phyloP scores from a whole-genome alignment of 257 asterid genomes.

The Knoxia roxburghii region DNA sequence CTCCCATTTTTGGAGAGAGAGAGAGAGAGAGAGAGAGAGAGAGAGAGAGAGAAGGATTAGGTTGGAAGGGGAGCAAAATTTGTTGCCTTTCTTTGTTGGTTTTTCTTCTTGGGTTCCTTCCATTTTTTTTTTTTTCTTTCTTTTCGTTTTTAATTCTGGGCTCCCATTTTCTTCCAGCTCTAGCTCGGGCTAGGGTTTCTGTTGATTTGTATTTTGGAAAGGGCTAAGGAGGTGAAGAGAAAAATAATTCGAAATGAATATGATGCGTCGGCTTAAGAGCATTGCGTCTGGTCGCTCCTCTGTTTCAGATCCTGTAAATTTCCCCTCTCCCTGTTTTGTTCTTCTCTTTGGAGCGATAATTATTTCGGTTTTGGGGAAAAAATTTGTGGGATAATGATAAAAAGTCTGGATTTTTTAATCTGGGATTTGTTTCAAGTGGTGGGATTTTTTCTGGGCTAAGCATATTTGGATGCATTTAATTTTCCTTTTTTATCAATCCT shows the following conservation, averaged over 20 bases:
- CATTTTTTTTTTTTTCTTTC: neutral
- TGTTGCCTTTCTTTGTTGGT: neutral
- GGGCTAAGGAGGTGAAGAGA: neutral
- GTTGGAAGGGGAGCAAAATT: neutral
- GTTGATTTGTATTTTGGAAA: neutral
- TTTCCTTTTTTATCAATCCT: too few relatives aligned
- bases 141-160: neutral
- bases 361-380: too few relatives aligned
- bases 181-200: conserved; percentile 5
- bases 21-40: conserved; percentile 3
- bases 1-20: neutral
- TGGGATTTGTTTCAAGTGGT: neutral
- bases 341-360: neutral
- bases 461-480: neutral
- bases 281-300: conserved; percentile 94
- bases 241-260: conserved; percentile 44
- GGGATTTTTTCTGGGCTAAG: neutral
- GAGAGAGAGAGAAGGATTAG: conserved; percentile 1
- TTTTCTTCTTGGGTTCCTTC: neutral
- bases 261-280: conserved; percentile 98
- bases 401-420: neutral
- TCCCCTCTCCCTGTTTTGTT: neutral
- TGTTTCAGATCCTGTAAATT: conserved; percentile 86
- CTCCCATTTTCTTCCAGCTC: conserved; percentile 7
- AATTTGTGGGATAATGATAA: conserved; percentile 1